A percentile compares a stretch with the other conserved stretches of the same genome.
phyloP scores from a whole-genome alignment of 1,139 yeast species.

The Wickerhamomyces sp. region DNA sequence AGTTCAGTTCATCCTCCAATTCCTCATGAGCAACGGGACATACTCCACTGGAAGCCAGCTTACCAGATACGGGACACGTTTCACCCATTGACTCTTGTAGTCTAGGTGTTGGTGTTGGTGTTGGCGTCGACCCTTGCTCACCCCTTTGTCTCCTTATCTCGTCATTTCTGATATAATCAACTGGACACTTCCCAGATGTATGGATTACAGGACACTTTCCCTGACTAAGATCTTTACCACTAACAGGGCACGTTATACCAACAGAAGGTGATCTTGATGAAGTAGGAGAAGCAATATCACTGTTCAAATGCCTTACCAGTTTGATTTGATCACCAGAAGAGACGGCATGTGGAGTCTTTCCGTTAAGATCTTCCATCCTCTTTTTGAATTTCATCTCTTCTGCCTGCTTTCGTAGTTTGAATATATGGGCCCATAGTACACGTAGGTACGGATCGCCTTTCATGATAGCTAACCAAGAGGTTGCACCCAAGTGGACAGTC shows the following conservation, averaged over 20 bases:
- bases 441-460: constrained; percentile 47
- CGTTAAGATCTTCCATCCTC: not conserved
- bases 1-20: constrained; percentile 1
- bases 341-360: not conserved
- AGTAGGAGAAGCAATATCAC: constrained; percentile 1
- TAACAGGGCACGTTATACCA: constrained; percentile 8
- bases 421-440: constrained; percentile 46
- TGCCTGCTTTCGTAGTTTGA: constrained; percentile 41
- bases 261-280: not conserved
- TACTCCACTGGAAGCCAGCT: constrained; percentile 9
- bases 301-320: not conserved
- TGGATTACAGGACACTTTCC: constrained; percentile 9
- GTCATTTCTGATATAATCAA: not conserved
- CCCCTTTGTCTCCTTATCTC: not conserved
- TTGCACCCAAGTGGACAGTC: constrained; percentile 44
- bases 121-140: constrained; percentile 1
- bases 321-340: not conserved
- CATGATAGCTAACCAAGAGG: constrained; percentile 50
- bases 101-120: not conserved
- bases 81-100: not conserved
- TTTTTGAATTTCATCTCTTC: constrained; percentile 19
- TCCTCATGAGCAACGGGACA: constrained; percentile 24
- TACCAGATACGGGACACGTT: constrained; percentile 22
- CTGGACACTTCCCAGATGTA: constrained; percentile 1
- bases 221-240: constrained; percentile 11